phyloP scores from a whole-genome alignment of 495 filamentous ascomycete genomes.

The Saxophila tyrrhenica region DNA sequence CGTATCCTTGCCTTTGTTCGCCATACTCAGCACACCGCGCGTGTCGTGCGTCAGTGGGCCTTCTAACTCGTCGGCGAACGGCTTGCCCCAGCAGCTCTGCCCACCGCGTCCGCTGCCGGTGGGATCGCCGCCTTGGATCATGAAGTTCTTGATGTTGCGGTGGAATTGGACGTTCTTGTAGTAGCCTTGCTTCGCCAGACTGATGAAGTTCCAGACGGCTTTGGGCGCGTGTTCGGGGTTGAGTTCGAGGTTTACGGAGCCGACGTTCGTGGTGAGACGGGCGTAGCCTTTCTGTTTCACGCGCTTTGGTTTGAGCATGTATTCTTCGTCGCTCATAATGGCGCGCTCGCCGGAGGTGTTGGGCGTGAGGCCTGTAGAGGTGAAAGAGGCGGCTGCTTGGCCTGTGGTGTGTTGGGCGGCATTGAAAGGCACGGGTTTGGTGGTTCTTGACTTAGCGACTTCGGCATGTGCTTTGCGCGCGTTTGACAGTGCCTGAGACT shows the following conservation, averaged over 20 bases:
- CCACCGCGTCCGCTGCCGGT: conserved; percentile 86
- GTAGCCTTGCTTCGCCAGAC: conserved; percentile 78
- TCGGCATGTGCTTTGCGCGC: conserved; percentile 20
- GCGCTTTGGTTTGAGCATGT: conserved; percentile 79
- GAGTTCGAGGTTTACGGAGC: conserved; percentile 80
- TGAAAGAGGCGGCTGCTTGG: conserved; percentile 85
- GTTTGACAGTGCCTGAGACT: conserved; percentile 35
- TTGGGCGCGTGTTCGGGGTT: conserved; percentile 79
- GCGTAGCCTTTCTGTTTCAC: conserved; percentile 87
- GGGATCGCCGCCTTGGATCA: conserved; percentile 96
- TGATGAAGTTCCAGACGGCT: conserved; percentile 94
- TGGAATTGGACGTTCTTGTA: conserved; percentile 78
- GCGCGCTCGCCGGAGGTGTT: conserved; percentile 79
- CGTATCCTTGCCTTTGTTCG: conserved; percentile 96
- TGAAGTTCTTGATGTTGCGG: conserved; percentile 87
- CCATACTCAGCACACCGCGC: conserved; percentile 62
- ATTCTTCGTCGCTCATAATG: conserved; percentile 81
- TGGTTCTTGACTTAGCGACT: conserved; percentile 32
- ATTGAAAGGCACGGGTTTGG: conserved; percentile 54
- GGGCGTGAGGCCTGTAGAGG: conserved; percentile 84
- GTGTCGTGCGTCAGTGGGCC: conserved; percentile 70
- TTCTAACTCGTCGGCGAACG: conserved; percentile 87
- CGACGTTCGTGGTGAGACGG: conserved; percentile 69
- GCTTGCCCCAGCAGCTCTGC: conserved; percentile 74
- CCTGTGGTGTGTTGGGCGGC: conserved; percentile 85